Base-by-base conservation (phyloP, 768 basidiomycete species). In the Suillus bovinus region DNA sequence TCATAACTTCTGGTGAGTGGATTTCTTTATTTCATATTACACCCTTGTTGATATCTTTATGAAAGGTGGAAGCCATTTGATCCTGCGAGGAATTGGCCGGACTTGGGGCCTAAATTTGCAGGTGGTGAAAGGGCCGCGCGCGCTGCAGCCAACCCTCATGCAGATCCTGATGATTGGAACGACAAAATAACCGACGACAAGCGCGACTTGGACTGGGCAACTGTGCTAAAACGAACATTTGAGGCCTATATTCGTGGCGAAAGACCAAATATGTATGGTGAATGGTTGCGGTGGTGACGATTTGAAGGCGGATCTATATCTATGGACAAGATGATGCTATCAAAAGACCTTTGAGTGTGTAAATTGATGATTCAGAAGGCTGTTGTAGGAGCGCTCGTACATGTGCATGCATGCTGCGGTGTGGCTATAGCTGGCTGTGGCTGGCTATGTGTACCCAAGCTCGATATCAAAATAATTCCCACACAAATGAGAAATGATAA, bases 41-140 rank as follows among this genome's bases (percentile, higher is more conserved):
- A 49, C 36, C 59, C 41, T 34, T 59, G 29, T 42, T 41, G 16
- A 49, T 57, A 56, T 52, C 14, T 17, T 44, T 41, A 53, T 20
- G 29, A 14, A 67, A 96, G 94, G 94, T 96, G 94, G 95, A 87
- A 91, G 69, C 91, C 93, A 0, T 96, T 96, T 69, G 95, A 97
- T 74, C 83, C 90, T 0, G 72, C 85, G 6, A 87, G 94, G 38
- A 93, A 96, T 77, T 96, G 85, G 81, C 94, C 96, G 2, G 96
- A 97, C 70, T 86, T 97, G 17, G 95, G 94, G 0, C 76, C 81
- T 2, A 82, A 84, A 17, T 97, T 97, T 78, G 80, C 81, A 66
- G 81, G 82, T 3, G 91, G 90, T 41, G 95, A 96, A 77, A 81
- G 83, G 3, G 76, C 78, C 29, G 88, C 88, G 1, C 87, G 89